Evolutionary conservation across 345 rosid genomes (phyloP).

Genomic region (Gossypium sturtianum): DNA sequence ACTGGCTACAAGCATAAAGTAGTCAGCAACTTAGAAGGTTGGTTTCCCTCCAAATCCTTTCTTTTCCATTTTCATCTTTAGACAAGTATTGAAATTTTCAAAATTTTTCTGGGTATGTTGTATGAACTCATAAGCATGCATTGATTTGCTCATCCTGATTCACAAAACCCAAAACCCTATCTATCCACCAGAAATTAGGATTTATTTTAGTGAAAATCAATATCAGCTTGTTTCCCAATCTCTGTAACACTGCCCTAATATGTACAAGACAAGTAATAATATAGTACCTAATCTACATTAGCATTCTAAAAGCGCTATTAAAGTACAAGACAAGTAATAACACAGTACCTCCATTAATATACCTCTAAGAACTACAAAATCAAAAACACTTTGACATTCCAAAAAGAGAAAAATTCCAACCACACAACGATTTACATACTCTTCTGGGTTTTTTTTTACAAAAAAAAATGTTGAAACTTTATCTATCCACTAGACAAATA

Average conservation of each 20-base stretch:
- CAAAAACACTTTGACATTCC: background rate
- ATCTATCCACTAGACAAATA: too few relatives aligned
- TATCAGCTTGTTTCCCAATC: background rate
- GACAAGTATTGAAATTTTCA: too few relatives aligned
- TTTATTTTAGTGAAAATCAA: background rate
- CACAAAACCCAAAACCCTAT: background rate
- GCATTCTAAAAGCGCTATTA: background rate
- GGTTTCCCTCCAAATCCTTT: too few relatives aligned
- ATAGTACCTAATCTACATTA: background rate
- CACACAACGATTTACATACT: background rate
- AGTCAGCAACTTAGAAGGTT: too few relatives aligned
- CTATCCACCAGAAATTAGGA: background rate
- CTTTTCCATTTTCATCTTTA: too few relatives aligned
- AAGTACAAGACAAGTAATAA: background rate
- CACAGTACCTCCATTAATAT: background rate
- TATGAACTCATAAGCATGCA: background rate
- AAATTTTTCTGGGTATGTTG: too few relatives aligned
- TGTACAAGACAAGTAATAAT: background rate
- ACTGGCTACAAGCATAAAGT: too few relatives aligned
- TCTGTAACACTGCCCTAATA: background rate
- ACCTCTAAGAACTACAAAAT: background rate
- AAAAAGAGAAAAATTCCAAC: background rate
- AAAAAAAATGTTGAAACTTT: background rate
- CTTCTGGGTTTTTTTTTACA: too few relatives aligned
- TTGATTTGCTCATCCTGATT: background rate